Conservation (phyloP, 208 protist species). For the Acanthamoeba healyi region DNA sequence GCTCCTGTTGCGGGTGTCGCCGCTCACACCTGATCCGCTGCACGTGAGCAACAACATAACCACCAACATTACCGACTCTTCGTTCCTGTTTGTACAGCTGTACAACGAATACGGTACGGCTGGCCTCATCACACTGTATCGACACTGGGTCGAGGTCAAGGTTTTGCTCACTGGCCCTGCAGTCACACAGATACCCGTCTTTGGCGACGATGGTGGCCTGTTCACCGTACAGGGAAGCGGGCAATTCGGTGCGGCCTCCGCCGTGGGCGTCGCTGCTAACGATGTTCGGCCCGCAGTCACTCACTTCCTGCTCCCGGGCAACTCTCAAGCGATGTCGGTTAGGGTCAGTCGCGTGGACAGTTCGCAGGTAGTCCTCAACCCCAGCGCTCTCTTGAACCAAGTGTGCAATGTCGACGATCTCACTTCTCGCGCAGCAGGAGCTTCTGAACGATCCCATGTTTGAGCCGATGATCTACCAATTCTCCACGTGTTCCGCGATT, state of each 20-base stretch:
- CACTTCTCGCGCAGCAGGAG: too few species aligned
- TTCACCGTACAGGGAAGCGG: not conserved
- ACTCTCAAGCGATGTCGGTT: not conserved
- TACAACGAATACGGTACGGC: conserved; percentile 20
- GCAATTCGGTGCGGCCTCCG: not conserved
- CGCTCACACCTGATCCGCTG: not conserved
- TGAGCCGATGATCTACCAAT: not conserved
- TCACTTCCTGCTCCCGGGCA: not conserved
- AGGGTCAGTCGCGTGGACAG: not conserved
- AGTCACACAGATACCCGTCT: not conserved
- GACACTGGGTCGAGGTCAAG: not conserved
- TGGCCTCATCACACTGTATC: not conserved
- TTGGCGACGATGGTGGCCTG: not conserved
- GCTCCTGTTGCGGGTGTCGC: not conserved
- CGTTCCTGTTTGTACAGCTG: conserved; percentile 1
- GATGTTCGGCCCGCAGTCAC: not conserved
- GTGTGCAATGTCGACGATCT: too few species aligned
- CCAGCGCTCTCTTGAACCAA: not conserved
- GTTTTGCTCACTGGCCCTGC: too few species aligned
- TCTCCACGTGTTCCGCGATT: not conserved
- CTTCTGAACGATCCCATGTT: too few species aligned
- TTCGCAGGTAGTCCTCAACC: not conserved
- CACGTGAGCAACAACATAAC: conserved; percentile 15
- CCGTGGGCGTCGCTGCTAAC: not conserved
- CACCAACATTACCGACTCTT: not conserved